These are phyloP conservation scores for Sclerotinia glacialis DNA, from an alignment of 2,329 filamentous ascomycete genomes.

Conservation along the genomic window DNA sequence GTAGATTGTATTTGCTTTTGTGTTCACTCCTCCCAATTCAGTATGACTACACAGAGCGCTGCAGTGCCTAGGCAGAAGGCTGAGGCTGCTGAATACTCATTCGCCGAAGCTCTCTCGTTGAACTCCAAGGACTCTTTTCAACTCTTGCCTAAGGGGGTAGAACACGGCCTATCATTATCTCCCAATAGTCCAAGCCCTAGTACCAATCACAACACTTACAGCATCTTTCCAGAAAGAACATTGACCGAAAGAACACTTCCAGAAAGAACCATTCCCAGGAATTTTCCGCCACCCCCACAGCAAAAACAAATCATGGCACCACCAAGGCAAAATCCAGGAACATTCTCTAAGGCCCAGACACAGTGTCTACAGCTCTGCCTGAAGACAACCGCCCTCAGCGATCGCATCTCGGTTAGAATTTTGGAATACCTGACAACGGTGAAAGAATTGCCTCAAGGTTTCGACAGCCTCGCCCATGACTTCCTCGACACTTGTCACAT, in stretches of 20 bases:
- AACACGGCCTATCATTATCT: slow-evolving; percentile 5
- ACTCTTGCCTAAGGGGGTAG: neutral
- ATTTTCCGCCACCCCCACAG: neutral
- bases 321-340: neutral
- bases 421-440: slow-evolving; percentile 60
- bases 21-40: neutral
- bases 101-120: slow-evolving; percentile 14
- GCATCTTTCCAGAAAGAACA: neutral
- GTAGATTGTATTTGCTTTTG: neutral
- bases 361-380: slow-evolving; percentile 51
- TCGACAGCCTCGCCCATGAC: slow-evolving; percentile 59
- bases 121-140: slow-evolving; percentile 9
- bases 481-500: slow-evolving; percentile 66
- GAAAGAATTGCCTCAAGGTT: slow-evolving; percentile 53
- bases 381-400: slow-evolving; percentile 57
- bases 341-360: slow-evolving; percentile 27
- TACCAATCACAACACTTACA: slow-evolving; percentile 2
- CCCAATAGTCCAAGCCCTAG: neutral
- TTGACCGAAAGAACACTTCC: slow-evolving; percentile 1
- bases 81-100: slow-evolving; percentile 16
- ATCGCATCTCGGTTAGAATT: slow-evolving; percentile 63
- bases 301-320: slow-evolving; percentile 8
- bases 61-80: slow-evolving; percentile 8
- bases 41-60: slow-evolving; percentile 13
- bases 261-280: slow-evolving; percentile 3